Conservation (phyloP, 805 yeast species). For the Isabelozyma pseudorhagii region DNA sequence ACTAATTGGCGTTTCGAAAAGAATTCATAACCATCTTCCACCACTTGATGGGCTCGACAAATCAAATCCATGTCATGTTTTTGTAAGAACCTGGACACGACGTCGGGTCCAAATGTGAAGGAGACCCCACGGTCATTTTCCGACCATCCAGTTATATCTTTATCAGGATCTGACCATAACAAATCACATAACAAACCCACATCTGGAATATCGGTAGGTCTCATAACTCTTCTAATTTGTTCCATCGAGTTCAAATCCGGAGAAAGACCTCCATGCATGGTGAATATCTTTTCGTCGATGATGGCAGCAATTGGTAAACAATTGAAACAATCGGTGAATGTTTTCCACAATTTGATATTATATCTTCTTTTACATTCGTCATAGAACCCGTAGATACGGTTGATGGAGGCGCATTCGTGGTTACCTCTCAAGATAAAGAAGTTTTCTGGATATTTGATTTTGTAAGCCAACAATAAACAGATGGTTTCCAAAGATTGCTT, state of each 20-base stretch:
- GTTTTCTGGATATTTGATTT: slow-evolving; percentile 92
- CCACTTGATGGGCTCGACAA: slow-evolving; percentile 95
- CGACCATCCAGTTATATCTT: slow-evolving; percentile 93
- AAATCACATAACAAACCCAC: slow-evolving; percentile 88
- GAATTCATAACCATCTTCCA: slow-evolving; percentile 93
- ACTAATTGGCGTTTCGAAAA: slow-evolving; percentile 89
- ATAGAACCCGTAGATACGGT: slow-evolving; percentile 91
- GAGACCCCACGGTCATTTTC: slow-evolving; percentile 96
- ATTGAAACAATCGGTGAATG: slow-evolving; percentile 93
- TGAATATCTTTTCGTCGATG: slow-evolving; percentile 89
- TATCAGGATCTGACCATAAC: slow-evolving; percentile 94
- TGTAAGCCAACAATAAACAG: slow-evolving; percentile 83
- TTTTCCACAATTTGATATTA: slow-evolving; percentile 93
- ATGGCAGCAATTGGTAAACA: slow-evolving; percentile 94
- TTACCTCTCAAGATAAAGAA: slow-evolving; percentile 90
- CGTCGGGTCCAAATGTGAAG: slow-evolving; percentile 93
- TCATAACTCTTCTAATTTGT: slow-evolving; percentile 92
- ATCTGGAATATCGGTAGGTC: slow-evolving; percentile 96
- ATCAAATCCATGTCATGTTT: slow-evolving; percentile 93
- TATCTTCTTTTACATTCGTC: slow-evolving; percentile 95
- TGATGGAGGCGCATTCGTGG: slow-evolving; percentile 93
- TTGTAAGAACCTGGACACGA: slow-evolving; percentile 85
- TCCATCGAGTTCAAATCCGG: slow-evolving; percentile 95
- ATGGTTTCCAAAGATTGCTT: slow-evolving; percentile 93
- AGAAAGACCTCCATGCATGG: slow-evolving; percentile 94